Evolutionary conservation across 23 red algal species (phyloP).

Genomic region (Gracilaria domingensis): DNA sequence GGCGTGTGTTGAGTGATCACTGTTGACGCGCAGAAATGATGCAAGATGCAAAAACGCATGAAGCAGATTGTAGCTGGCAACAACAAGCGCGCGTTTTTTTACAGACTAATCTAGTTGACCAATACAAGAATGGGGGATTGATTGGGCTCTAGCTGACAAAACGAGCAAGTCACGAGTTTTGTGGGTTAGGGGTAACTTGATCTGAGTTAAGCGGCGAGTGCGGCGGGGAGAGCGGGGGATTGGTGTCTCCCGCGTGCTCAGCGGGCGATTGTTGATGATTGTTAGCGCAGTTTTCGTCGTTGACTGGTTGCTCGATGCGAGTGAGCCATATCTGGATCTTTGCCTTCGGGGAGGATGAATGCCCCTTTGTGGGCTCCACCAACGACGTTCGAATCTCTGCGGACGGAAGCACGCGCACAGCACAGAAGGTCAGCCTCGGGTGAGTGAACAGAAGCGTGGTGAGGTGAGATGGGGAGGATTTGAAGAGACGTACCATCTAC

Average conservation of each 20-base stretch:
- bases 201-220: not conserved
- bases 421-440: too few relatives aligned
- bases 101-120: constrained; percentile 1
- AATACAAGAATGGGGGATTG: not conserved
- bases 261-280: not conserved
- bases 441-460: not conserved
- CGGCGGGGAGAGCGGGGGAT: not conserved
- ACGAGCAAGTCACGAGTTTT: constrained; percentile 6
- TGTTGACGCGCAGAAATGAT: not conserved
- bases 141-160: not conserved
- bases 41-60: too few relatives aligned
- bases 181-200: not conserved
- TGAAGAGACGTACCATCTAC: constrained; percentile 65
- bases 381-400: constrained; percentile 85
- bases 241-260: constrained; percentile 20
- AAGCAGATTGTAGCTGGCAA: not conserved
- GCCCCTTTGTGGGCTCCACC: constrained; percentile 55
- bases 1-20: too few relatives aligned
- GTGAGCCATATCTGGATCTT: constrained; percentile 90
- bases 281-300: constrained; percentile 22
- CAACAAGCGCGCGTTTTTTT: constrained; percentile 6
- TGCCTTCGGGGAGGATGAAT: constrained; percentile 63
- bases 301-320: not conserved
- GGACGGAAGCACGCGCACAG: too few relatives aligned
- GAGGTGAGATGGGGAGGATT: not conserved